Evolutionary conservation across 23 red algal species (phyloP).

Genomic region (Gracilaria domingensis): DNA sequence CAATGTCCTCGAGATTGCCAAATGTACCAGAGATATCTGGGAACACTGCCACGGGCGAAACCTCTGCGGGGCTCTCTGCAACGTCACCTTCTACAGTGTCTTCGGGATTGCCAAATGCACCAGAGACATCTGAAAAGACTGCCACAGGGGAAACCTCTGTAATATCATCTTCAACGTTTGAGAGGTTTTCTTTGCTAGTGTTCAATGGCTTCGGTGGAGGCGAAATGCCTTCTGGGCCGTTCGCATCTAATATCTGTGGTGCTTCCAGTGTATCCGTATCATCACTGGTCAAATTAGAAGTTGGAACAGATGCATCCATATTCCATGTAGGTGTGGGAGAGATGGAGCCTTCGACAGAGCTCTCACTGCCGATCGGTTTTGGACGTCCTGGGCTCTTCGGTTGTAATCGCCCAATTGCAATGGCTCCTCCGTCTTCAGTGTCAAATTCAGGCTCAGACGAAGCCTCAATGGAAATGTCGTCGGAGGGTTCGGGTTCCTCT

Average conservation of each 20-base stretch:
- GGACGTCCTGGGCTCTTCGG: conserved; percentile 11
- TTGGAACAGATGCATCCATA: background rate
- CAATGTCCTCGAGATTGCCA: background rate
- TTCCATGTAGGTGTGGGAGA: background rate
- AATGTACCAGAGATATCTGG: background rate
- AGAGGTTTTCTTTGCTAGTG: background rate
- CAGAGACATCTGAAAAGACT: background rate
- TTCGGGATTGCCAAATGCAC: background rate
- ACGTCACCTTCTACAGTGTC: background rate
- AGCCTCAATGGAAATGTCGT: background rate
- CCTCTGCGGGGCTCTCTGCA: background rate
- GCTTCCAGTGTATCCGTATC: background rate
- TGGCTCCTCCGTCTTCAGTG: background rate
- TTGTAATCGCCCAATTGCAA: background rate
- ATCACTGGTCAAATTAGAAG: background rate
- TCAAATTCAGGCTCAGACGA: conserved; percentile 20
- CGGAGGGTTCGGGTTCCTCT: background rate
- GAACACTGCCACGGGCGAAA: background rate
- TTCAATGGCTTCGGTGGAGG: background rate
- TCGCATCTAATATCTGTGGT: background rate
- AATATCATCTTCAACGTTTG: background rate
- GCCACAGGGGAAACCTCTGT: background rate
- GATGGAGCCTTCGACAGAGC: background rate
- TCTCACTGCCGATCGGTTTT: background rate
- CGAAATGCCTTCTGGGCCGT: background rate